phyloP scores from a whole-genome alignment of 768 basidiomycete species.

The Macrolepiota albuminosa region DNA sequence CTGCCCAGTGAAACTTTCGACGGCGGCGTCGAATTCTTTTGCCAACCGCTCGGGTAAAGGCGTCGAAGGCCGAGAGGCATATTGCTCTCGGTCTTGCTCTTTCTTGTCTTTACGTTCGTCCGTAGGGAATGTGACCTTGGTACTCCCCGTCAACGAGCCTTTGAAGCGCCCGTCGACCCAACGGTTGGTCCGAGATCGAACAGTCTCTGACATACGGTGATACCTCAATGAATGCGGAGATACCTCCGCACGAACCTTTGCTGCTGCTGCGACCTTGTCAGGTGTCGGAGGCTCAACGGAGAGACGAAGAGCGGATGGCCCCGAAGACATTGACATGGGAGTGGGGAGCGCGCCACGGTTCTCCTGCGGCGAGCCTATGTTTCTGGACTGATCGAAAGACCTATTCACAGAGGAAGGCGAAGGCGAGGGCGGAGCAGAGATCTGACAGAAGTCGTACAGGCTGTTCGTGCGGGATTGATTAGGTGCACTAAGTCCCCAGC shows the following conservation, averaged over 20 bases:
- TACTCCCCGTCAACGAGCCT: slow-evolving; percentile 18
- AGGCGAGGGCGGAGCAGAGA: slow-evolving; percentile 36
- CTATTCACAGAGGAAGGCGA: slow-evolving; percentile 14
- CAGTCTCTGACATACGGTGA: slow-evolving; percentile 42
- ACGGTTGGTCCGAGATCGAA: slow-evolving; percentile 52
- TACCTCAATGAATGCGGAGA: slow-evolving; percentile 27
- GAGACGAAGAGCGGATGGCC: slow-evolving; percentile 25
- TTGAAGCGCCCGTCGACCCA: slow-evolving; percentile 57
- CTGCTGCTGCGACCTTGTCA: slow-evolving; percentile 17
- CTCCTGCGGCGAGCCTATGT: slow-evolving; percentile 9
- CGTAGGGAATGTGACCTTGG: slow-evolving; percentile 5
- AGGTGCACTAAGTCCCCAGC: slow-evolving; percentile 33
- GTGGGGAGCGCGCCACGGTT: slow-evolving; percentile 10
- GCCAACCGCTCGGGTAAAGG: slow-evolving; percentile 37
- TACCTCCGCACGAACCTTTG: slow-evolving; percentile 8
- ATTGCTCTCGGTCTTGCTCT: slow-evolving; percentile 2
- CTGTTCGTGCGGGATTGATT: slow-evolving; percentile 51
- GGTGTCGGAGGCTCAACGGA: slow-evolving; percentile 42
- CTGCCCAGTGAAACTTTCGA: slow-evolving; percentile 31
- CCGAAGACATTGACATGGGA: slow-evolving; percentile 11
- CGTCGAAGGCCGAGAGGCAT: slow-evolving; percentile 12
- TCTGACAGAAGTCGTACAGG: slow-evolving; percentile 45
- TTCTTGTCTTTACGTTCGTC: not conserved
- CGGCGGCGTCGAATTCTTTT: slow-evolving; percentile 40
- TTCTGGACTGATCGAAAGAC: slow-evolving; percentile 12